Percentiles rank a stretch among this genome's conserved stretches.
Evolutionary conservation across 805 yeast genomes (phyloP).

Genomic region (Candida jianshihensis): DNA sequence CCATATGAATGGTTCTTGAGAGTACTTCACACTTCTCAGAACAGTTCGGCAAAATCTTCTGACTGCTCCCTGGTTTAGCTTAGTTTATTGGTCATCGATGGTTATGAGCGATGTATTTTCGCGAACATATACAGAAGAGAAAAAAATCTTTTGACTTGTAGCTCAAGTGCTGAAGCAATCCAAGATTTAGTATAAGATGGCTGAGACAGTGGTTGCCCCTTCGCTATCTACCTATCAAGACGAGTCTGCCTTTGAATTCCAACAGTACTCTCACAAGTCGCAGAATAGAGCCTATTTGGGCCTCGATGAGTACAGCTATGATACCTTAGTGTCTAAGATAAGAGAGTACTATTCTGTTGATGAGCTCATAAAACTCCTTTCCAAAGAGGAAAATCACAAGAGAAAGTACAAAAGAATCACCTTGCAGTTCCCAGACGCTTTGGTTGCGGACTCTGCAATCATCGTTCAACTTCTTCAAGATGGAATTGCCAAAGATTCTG

Average conservation of each 20-base stretch:
- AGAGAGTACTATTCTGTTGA: conserved; percentile 49
- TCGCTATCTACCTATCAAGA: conserved; percentile 70
- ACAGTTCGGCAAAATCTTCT: no score
- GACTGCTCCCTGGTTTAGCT: no score
- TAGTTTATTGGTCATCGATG: no score
- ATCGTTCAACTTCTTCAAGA: conserved; percentile 51
- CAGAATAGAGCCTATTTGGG: conserved; percentile 26
- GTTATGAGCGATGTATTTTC: no score
- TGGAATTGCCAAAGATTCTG: conserved; percentile 2
- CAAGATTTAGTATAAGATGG: background rate
- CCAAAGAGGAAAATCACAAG: conserved; percentile 22
- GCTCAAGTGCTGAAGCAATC: background rate
- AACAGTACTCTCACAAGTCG: conserved; percentile 28
- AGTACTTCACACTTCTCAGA: no score
- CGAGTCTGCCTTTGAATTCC: conserved; percentile 45
- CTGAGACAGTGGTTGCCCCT: conserved; percentile 45
- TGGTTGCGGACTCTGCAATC: conserved; percentile 72
- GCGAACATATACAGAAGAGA: no score
- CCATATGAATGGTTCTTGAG: no score
- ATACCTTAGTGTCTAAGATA: conserved; percentile 29
- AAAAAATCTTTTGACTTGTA: no score
- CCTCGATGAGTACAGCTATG: conserved; percentile 11
- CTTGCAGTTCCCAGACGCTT: conserved; percentile 81
- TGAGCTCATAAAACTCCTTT: conserved; percentile 36
- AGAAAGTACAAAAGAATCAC: conserved; percentile 49